Base-by-base conservation (phyloP, 306 rosid species). In the Prinsepia uniflora region DNA sequence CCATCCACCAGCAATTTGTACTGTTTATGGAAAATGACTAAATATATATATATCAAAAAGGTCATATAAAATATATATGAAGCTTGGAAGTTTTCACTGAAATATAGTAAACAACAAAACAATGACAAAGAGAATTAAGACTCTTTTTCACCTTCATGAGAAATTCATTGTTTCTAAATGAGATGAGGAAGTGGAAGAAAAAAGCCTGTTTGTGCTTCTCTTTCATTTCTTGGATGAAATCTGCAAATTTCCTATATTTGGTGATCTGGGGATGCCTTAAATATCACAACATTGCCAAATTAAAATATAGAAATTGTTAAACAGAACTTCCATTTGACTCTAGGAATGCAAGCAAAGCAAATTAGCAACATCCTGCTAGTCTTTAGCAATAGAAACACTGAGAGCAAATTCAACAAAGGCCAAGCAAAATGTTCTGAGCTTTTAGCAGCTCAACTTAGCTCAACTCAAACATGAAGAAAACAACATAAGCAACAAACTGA, bases 1-100 rank as follows among this genome's bases (percentile, higher is more conserved):
- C 63, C 48, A 73, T 63, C 67, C 77, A 30, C 73, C 74, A 83
- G 73, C 59, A 80, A 59, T 54, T 68, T 73, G 75, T 78, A 83
- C 80, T 74, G 80, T 81, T 67, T 43, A 72, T 63, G 66, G 94
- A 92, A 80, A 82, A 79, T 52, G 94, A 87, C 90, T 73, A n/a
- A n/a, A n/a, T n/a, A n/a, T n/a, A n/a, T n/a, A n/a, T n/a, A n/a
- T n/a, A n/a, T n/a, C n/a, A n/a, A n/a, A n/a, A n/a, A n/a, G 36
- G 36, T 30, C 36, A 30, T 30, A 67, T 67, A 9, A n/a, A 52
- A 72, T 53, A 47, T 48, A 57, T 56, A 12, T 30, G 36, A 30
- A 30, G 36, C 48, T 13, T 65, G 75, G 30, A 75, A 76, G 59
- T 78, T 82, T 75, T 59, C 82, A 77, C 39, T 69, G 53, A 60